Evolutionary conservation across 2,329 filamentous ascomycete species (phyloP), one percentile per base, ranked within the genome.

Genomic region (Phialophora macrospora): DNA sequence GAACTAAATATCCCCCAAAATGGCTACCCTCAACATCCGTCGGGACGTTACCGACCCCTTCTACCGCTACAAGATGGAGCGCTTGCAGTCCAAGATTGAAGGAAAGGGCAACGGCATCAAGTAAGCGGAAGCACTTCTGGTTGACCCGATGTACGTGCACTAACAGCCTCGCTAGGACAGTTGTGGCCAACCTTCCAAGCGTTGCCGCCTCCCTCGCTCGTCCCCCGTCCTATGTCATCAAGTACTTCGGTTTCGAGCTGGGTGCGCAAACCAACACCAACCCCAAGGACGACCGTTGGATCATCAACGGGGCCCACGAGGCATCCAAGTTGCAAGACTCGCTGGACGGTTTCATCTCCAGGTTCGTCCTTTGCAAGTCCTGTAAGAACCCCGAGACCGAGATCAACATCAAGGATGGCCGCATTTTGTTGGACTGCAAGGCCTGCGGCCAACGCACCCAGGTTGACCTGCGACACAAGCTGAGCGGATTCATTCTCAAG

Each of bases 61-160:
- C 88, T 99, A 99, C 85, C 95, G 95, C 81, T 99, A 99, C 89
- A 99, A 99, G 88, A 99, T 99, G 95, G 95, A 98, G 84, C 90
- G 89, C 75, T 85, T 99, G 78, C 92, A 96, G 85, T 97, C 95
- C 80, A 99, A 99, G 87, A 96, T 99, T 75, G 95, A 99, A 84
- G 95, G 95, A 82, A 99, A 99, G 83, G 95, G 95, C 73, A 99
- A 99, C 84, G 95, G 95, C 78, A 99, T 99, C 88, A 99, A 99
- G 67, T 69, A 65, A 63, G 62, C n/a, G 11, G 5, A 5, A 86
- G 1, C 48, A 8, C 8, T 24, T 28, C 26, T 41, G n/a, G 17
- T 14, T 9, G 5, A 8, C 7, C 17, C 38, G 6, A 14, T 30
- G 8, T 41, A 26, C 7, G 12, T 38, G 51, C 60, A 55, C 64